These are phyloP conservation scores for Penicillium desertorum DNA, from an alignment of 495 filamentous ascomycete genomes.

Conservation along the genomic window DNA sequence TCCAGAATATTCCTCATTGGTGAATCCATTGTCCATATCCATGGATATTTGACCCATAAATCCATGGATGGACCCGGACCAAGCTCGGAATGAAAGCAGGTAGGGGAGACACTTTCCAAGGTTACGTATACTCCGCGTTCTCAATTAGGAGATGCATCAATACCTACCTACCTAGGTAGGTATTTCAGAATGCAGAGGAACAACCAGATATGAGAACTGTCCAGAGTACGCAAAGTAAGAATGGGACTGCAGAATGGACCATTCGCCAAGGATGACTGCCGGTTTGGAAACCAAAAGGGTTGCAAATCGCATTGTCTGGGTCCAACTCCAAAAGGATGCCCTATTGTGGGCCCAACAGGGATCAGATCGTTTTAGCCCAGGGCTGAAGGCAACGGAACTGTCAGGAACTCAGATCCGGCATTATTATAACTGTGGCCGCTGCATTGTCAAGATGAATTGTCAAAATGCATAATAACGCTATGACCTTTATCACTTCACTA, in stretches of 20 bases:
- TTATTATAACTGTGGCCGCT: not conserved
- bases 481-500: not conserved
- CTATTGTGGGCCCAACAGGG: constrained; percentile 5
- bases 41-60: not conserved
- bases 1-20: constrained; percentile 6
- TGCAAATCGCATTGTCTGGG: constrained; percentile 1
- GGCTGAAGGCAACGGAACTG: constrained; percentile 8
- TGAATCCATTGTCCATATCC: not conserved
- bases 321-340: not conserved
- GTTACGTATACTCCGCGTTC: constrained; percentile 1
- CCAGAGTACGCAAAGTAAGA: too few species aligned
- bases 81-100: not conserved
- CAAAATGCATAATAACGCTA: not conserved
- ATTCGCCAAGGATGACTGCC: too few species aligned
- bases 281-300: constrained; percentile 1
- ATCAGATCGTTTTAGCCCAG: constrained; percentile 6
- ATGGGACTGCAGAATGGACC: too few species aligned
- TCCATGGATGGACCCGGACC: not conserved
- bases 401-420: constrained; percentile 4
- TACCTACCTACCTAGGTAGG: not conserved
- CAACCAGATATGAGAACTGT: not conserved
- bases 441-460: not conserved
- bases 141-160: not conserved
- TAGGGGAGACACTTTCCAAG: not conserved
- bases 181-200: too few species aligned